Evolutionary conservation across 2,329 filamentous ascomycete species (phyloP), one percentile per base, ranked within the genome.

Genomic region (Ampelomyces quisqualis): DNA sequence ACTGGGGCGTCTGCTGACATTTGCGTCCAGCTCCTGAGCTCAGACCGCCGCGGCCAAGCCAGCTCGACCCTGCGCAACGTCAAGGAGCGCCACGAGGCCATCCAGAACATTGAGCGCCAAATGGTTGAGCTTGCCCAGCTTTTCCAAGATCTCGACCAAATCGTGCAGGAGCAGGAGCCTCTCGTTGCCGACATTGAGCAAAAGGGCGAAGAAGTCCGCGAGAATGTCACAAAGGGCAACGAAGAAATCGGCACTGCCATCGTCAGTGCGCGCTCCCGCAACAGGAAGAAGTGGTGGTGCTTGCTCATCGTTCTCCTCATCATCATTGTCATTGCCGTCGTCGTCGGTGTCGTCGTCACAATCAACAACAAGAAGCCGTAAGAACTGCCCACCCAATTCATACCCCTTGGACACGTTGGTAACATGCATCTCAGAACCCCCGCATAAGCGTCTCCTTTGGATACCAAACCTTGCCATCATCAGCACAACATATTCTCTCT

Each of bases 201-300:
- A 60, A 89, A 91, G 72, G 88, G 82, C 24, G 87, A 94, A 70
- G 86, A 95, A 62, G 86, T 93, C 26, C 82, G 87, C 34, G 82
- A 86, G 43, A 88, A 97, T 68, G 80, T 96, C 33, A 81, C 85
- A 60, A 86, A 93, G 67, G 91, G 85, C 51, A 96, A 93, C 63
- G 79, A 82, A 49, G 82, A 96, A 69, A 86, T 97, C 45, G 82
- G 78, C 26, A 80, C 79, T n/a, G 90, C 90, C 9, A 86, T 95
- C 49, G 77, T 79, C 47, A 95, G 88, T 55, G 91, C 91, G 7
- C 78, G 85, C 38, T 54, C 52, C 48, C 59, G 64, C 39, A 66
- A 80, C 82, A 57, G 88, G 86, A 95, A 94, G 89, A 96, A 96
- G 86, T 96, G 90, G 90, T 90, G 87, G 67, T 95, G 90, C 76